Base-by-base conservation (phyloP, 495 filamentous ascomycete species). In the Penicillium daleae region DNA sequence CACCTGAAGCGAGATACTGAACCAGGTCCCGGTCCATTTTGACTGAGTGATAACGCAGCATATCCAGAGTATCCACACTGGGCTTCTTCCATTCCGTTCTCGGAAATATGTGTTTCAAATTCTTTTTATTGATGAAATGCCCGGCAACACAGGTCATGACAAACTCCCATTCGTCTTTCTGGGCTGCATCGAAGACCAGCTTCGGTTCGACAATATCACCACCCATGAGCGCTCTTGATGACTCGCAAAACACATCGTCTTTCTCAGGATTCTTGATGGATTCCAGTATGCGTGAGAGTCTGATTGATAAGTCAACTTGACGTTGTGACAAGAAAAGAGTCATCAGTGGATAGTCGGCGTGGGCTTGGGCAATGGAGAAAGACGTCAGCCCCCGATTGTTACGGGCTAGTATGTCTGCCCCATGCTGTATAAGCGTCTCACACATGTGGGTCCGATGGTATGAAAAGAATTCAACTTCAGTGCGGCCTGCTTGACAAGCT, bases 131-230 rank as follows among this genome's bases (percentile, higher is more conserved):
- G 15, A 64, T 21, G 5, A 64, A 64, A 2, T 56, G 39, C 4
- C 62, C 62, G 3, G 40, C 59, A 22, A 65, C 22, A 27, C 63
- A 65, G 15, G 59, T 53, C 48, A 62, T 65, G 15, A 65, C 13
- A 33, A 65, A 65, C 1, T 62, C 53, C 63, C 63, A 65, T 54
- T 65, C 63, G 2, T 57, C 53, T 26, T 62, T 31, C 26, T 5
- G 12, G 6, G 22, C 54, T 33, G 63, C 63, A 6, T 59, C 17
- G 2, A 5, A 5, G 21, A 65, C 13, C 15, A 62, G 13, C 12
- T 29, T 4, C 3, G 37, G 39, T 2, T 64, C 39, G 9, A 60
- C 22, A 13, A 56, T 29, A 4, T 64, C 62, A 22, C 37, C 22
- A 12, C 62, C 40, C 21, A 64, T 64, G 19, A 60, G 22, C 0